These are phyloP conservation scores for Lathyrus aphaca DNA, from an alignment of 306 rosid genomes.

Conservation along the genomic window DNA sequence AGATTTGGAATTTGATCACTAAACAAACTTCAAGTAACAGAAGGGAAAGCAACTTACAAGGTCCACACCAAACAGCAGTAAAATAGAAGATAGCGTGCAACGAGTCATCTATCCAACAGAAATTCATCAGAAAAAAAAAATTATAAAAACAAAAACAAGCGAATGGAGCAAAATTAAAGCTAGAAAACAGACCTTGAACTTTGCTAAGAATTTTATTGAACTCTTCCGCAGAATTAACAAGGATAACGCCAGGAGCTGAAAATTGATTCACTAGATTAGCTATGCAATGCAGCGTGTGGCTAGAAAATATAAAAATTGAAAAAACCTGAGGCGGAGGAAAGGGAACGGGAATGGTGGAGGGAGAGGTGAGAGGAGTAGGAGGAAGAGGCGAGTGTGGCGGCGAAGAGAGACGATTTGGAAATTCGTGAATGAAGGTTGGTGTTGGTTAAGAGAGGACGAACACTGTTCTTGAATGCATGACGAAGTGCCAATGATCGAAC, in stretches of 20 bases:
- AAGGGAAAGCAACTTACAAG: conserved; percentile 65
- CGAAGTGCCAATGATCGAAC: conserved; percentile 38
- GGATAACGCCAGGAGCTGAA: conserved; percentile 65
- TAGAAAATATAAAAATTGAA: not conserved
- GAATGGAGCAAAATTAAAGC: not conserved
- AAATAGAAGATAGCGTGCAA: conserved; percentile 77
- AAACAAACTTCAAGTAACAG: not conserved
- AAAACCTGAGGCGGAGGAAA: conserved; percentile 48
- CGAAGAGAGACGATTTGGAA: conserved; percentile 40
- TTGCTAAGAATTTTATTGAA: conserved; percentile 50
- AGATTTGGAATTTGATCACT: conserved; percentile 3
- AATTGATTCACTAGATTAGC: not conserved
- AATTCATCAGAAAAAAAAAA: conserved; percentile 35
- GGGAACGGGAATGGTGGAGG: conserved; percentile 36
- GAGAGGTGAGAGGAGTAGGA: conserved; percentile 36
- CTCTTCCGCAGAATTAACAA: conserved; percentile 60
- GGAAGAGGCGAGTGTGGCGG: conserved; percentile 28
- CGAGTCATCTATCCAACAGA: conserved; percentile 53
- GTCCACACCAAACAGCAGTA: conserved; percentile 93
- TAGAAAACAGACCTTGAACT: conserved; percentile 47
- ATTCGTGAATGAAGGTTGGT: not conserved
- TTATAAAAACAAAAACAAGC: not conserved
- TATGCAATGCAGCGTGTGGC: not conserved
- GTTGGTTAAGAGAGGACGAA: conserved; percentile 24
- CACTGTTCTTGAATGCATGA: conserved; percentile 31